These are phyloP conservation scores for Russula vinacea DNA, from an alignment of 768 basidiomycete species.

Conservation along the genomic window DNA sequence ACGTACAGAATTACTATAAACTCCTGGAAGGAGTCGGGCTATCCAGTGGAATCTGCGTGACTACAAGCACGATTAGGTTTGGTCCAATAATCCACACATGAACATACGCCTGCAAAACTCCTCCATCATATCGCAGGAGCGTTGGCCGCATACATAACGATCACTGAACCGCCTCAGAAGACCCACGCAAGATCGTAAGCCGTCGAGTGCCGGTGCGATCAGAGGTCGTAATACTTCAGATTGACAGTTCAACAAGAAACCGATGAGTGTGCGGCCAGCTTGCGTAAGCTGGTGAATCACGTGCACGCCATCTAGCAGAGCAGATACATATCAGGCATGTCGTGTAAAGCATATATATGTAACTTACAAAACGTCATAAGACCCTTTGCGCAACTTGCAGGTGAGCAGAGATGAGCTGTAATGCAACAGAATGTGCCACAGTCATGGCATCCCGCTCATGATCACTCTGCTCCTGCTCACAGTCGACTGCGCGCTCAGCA, in stretches of 20 bases:
- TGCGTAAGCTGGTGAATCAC: conserved; percentile 95
- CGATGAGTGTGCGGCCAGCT: conserved; percentile 86
- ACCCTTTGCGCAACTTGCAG: conserved; percentile 80
- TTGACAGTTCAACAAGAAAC: conserved; percentile 84
- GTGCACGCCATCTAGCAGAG: conserved; percentile 75
- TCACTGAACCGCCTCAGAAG: conserved; percentile 87
- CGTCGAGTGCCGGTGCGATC: conserved; percentile 80
- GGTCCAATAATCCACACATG: conserved; percentile 31
- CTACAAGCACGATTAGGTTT: conserved; percentile 37
- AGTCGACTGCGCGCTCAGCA: conserved; percentile 58
- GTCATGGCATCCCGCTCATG: conserved; percentile 76
- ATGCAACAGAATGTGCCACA: conserved; percentile 69
- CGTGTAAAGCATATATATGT: conserved; percentile 19
- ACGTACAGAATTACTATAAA: conserved; percentile 47
- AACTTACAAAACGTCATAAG: conserved; percentile 91
- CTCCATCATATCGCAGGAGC: conserved; percentile 91
- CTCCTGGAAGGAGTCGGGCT: conserved; percentile 53
- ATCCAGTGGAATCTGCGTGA: conserved; percentile 85
- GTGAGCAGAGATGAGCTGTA: conserved; percentile 80
- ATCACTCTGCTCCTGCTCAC: conserved; percentile 56
- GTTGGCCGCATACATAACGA: conserved; percentile 85
- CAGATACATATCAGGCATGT: conserved; percentile 3
- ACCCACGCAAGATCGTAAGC: conserved; percentile 82
- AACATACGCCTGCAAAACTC: conserved; percentile 89
- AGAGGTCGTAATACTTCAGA: conserved; percentile 70